These are phyloP conservation scores for Abrus pulchellus DNA, from an alignment of 306 rosid genomes.

Conservation along the genomic window DNA sequence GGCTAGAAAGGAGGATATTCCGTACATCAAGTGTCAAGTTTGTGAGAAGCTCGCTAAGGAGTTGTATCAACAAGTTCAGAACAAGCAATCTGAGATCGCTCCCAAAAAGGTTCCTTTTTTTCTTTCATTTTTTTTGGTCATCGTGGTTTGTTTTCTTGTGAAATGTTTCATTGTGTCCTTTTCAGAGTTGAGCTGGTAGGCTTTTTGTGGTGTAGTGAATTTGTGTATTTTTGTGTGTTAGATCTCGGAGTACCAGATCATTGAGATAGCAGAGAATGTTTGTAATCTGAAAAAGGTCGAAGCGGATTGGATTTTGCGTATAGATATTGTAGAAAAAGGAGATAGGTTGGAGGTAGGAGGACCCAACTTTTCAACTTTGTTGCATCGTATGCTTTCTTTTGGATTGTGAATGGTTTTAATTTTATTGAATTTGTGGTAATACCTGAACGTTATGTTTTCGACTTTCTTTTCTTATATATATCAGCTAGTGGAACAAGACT, in stretches of 20 bases:
- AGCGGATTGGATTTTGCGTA: conserved; percentile 93
- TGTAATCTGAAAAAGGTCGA: conserved; percentile 90
- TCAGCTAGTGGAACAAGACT: conserved; percentile 88
- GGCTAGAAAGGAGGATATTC: conserved; percentile 88
- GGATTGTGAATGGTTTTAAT: conserved; percentile 21
- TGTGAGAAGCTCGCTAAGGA: conserved; percentile 89
- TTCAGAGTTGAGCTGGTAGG: conserved; percentile 41
- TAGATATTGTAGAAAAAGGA: conserved; percentile 84
- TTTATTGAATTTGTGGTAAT: conserved; percentile 13
- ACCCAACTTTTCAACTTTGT: conserved; percentile 5
- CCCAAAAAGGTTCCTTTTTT: conserved; percentile 77
- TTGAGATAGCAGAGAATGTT: conserved; percentile 93
- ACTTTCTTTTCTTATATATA: conserved; percentile 30
- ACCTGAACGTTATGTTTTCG: conserved; percentile 23
- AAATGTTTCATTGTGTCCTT: conserved; percentile 4
- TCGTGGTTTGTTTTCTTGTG: conserved; percentile 21
- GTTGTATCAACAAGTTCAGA: conserved; percentile 72
- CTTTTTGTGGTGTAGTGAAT: conserved; percentile 27
- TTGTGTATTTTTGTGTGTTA: conserved; percentile 46
- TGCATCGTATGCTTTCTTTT: conserved; percentile 8
- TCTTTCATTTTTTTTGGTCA: conserved; percentile 25
- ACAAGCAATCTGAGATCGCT: conserved; percentile 76
- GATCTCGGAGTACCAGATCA: conserved; percentile 93
- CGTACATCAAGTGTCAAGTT: conserved; percentile 88
- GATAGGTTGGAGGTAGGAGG: conserved; percentile 75